These are phyloP conservation scores for Neurospora tetraspora DNA, from an alignment of 495 filamentous ascomycete species.

Conservation along the genomic window DNA sequence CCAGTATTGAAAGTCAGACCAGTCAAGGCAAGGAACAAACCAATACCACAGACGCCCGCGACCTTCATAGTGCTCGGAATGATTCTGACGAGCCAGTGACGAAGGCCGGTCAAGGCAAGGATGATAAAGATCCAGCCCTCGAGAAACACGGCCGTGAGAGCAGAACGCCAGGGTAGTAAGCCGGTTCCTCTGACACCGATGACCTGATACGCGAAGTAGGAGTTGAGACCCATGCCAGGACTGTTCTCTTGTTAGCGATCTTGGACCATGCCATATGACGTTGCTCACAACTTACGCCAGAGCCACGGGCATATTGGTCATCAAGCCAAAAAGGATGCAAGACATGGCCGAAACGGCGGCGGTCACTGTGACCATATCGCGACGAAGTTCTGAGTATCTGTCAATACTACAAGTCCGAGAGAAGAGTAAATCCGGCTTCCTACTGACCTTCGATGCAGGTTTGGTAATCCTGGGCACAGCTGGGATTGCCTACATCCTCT, in stretches of 20 bases:
- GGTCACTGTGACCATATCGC: constrained; percentile 71
- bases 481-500: background rate
- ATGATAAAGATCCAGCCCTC: constrained; percentile 58
- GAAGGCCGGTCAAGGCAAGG: constrained; percentile 65
- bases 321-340: constrained; percentile 40
- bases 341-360: constrained; percentile 54
- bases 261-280: background rate
- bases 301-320: constrained; percentile 45
- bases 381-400: constrained; percentile 43
- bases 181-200: constrained; percentile 64
- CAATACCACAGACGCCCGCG: constrained; percentile 71
- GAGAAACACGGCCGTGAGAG: constrained; percentile 74
- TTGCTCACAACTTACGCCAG: constrained; percentile 47
- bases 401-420: background rate
- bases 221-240: constrained; percentile 73
- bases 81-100: constrained; percentile 74
- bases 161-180: constrained; percentile 55
- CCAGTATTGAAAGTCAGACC: constrained; percentile 68
- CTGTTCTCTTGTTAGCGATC: constrained; percentile 24
- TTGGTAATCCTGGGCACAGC: constrained; percentile 22
- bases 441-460: background rate
- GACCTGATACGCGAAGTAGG: constrained; percentile 81
- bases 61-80: constrained; percentile 73
- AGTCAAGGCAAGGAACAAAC: constrained; percentile 67
- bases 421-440: background rate